phyloP scores from a whole-genome alignment of 2,329 filamentous ascomycete genomes.

The Mollisiaceae sp. region DNA sequence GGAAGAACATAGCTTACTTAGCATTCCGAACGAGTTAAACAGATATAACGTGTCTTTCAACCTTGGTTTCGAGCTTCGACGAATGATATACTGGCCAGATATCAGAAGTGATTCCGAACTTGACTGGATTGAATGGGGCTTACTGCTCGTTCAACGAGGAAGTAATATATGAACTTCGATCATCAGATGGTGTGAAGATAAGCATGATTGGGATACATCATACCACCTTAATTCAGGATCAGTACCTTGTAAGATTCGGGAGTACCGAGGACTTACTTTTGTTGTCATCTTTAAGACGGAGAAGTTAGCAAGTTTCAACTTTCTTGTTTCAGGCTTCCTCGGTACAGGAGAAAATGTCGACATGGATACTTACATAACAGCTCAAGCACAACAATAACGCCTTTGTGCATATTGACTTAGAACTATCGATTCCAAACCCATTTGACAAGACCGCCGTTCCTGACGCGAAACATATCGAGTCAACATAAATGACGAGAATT shows the following conservation, averaged over 20 bases:
- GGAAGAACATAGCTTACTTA: slow-evolving; percentile 43
- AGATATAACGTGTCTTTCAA: slow-evolving; percentile 62
- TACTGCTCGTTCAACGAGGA: slow-evolving; percentile 67
- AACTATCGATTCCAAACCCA: slow-evolving; percentile 60
- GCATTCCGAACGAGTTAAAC: slow-evolving; percentile 65
- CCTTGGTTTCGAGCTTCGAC: slow-evolving; percentile 56
- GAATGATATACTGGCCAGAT: slow-evolving; percentile 52
- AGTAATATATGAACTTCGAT: slow-evolving; percentile 60
- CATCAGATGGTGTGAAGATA: slow-evolving; percentile 12
- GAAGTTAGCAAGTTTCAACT: neutral
- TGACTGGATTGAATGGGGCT: neutral
- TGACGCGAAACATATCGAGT: slow-evolving; percentile 65
- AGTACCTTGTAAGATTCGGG: neutral
- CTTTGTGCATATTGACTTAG: slow-evolving; percentile 56
- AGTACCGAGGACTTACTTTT: slow-evolving; percentile 51
- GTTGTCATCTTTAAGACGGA: slow-evolving; percentile 53
- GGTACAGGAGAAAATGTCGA: too few species aligned
- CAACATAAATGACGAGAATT: slow-evolving; percentile 62
- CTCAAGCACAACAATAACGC: slow-evolving; percentile 65
- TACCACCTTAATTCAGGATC: slow-evolving; percentile 15
- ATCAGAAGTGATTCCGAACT: neutral
- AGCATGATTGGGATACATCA: neutral
- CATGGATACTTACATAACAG: slow-evolving; percentile 55
- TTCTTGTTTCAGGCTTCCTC: neutral
- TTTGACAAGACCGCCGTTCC: slow-evolving; percentile 61